These are phyloP conservation scores for Pseudogymnoascus sp. DNA, from an alignment of 2,329 filamentous ascomycete species.

Conservation along the genomic window DNA sequence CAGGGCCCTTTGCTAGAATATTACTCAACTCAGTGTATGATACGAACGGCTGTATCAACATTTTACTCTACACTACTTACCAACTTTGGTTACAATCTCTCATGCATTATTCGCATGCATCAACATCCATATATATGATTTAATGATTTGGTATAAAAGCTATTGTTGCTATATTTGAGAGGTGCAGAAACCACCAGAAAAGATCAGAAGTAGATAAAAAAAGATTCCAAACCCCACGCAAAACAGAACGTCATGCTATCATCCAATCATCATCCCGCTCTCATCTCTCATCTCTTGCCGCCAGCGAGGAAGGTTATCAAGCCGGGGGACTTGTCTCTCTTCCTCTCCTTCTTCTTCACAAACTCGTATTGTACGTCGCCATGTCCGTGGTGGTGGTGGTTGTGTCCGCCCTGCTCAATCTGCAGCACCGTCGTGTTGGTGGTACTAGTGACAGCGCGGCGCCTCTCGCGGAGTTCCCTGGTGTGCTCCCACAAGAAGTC, in stretches of 20 bases:
- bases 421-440: constrained; percentile 13
- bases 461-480: constrained; percentile 37
- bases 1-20: not conserved
- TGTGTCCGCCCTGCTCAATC: constrained; percentile 17
- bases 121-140: not conserved
- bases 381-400: constrained; percentile 19
- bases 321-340: constrained; percentile 22
- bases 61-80: not conserved
- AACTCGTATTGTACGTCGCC: constrained; percentile 21
- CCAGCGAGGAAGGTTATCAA: constrained; percentile 26
- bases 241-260: not conserved
- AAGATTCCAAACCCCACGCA: not conserved
- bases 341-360: constrained; percentile 24
- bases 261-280: not conserved
- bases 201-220: not conserved
- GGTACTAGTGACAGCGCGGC: constrained; percentile 13
- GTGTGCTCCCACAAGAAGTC: constrained; percentile 67
- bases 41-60: not conserved
- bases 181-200: not conserved
- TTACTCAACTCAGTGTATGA: not conserved
- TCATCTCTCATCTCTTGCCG: constrained; percentile 16
- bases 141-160: constrained; percentile 4
- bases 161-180: constrained; percentile 1
- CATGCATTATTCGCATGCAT: not conserved
- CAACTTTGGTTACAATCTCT: not conserved